Evolutionary conservation across 164 flowering plant species (phyloP).

Genomic region (Malania oleifera): DNA sequence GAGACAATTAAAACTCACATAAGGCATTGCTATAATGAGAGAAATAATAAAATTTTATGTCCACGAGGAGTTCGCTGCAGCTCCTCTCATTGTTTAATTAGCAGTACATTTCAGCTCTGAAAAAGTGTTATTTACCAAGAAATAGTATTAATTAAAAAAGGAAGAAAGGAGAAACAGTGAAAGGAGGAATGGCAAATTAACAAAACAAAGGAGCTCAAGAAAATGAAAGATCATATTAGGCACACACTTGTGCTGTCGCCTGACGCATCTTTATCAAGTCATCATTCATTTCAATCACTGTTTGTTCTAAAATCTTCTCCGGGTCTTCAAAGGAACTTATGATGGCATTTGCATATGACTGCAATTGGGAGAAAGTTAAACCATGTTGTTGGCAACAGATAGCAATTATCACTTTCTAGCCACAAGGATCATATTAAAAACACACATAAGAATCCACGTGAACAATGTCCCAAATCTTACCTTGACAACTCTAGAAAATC

Average conservation of each 20-base stretch:
- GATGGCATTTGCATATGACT: constrained; percentile 94
- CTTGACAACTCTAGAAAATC: constrained; percentile 89
- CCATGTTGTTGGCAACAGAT: neutral
- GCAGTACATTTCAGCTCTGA: too few relatives aligned
- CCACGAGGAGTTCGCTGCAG: too few relatives aligned
- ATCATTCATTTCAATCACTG: constrained; percentile 93
- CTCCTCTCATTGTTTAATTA: too few relatives aligned
- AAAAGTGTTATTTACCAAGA: too few relatives aligned
- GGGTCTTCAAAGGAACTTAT: constrained; percentile 91
- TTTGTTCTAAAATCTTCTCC: constrained; percentile 90
- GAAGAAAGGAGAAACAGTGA: too few relatives aligned
- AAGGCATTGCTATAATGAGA: too few relatives aligned
- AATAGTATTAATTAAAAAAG: too few relatives aligned
- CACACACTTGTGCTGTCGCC: constrained; percentile 94
- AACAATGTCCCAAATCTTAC: constrained; percentile 24
- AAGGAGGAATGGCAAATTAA: too few relatives aligned
- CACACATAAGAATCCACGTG: neutral
- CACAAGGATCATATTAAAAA: neutral
- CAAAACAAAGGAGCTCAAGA: too few relatives aligned
- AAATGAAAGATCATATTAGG: too few relatives aligned
- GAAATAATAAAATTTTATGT: too few relatives aligned
- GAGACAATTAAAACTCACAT: too few relatives aligned
- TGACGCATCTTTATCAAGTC: constrained; percentile 97
- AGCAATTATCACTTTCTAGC: neutral
- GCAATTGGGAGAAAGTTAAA: constrained; percentile 16